Conservation (phyloP, 371 early-diverging fungal genomes). For the Rhizomucor miehei region DNA sequence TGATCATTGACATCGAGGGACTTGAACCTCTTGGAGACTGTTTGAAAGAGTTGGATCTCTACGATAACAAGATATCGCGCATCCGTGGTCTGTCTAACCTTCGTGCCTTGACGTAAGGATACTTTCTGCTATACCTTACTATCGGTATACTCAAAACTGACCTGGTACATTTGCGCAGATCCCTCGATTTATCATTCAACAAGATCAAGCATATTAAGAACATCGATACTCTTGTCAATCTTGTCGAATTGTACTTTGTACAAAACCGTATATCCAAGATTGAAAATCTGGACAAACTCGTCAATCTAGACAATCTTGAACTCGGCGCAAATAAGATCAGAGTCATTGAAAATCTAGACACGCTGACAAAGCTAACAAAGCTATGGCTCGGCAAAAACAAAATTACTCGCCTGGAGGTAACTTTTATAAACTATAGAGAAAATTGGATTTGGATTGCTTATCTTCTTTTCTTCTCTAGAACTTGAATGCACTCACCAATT, state of each 20-base stretch:
- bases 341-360: slow-evolving; percentile 78
- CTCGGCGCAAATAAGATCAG: slow-evolving; percentile 94
- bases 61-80: slow-evolving; percentile 89
- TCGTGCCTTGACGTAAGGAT: slow-evolving; percentile 60
- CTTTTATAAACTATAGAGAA: not conserved
- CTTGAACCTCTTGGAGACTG: slow-evolving; percentile 62
- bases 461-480: slow-evolving; percentile 19
- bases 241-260: slow-evolving; percentile 77
- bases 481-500: slow-evolving; percentile 42
- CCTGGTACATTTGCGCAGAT: slow-evolving; percentile 34
- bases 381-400: slow-evolving; percentile 98
- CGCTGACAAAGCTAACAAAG: slow-evolving; percentile 75
- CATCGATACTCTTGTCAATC: slow-evolving; percentile 51
- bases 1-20: slow-evolving; percentile 72
- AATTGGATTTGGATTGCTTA: not conserved
- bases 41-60: slow-evolving; percentile 85
- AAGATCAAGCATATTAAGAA: slow-evolving; percentile 75
- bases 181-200: slow-evolving; percentile 91
- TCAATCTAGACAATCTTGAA: slow-evolving; percentile 78
- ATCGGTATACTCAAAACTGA: not conserved
- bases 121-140: not conserved
- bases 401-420: slow-evolving; percentile 78
- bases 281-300: slow-evolving; percentile 67
- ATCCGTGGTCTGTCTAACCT: slow-evolving; percentile 68
- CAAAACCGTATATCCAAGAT: slow-evolving; percentile 81